Evolutionary conservation across 192 early-diverging fungal species (phyloP), one percentile per base, ranked within the genome.

Genomic region (Podila minutissima): DNA sequence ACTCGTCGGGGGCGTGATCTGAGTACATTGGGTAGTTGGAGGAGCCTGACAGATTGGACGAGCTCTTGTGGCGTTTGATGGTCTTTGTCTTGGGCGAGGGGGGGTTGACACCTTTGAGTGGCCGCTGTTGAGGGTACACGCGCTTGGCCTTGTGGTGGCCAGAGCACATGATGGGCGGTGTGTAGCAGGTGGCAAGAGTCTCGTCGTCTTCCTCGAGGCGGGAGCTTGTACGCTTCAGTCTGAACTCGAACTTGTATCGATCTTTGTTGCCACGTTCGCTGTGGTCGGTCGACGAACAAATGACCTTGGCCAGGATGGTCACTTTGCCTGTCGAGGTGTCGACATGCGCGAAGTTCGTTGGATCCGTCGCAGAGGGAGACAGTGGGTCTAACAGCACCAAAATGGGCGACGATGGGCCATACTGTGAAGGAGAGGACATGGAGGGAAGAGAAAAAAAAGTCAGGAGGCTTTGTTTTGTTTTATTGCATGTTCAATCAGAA

Each of bases 261-360:
- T 81, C 77, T 48, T 81, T 73, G 59, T 81, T 81, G 29, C 77
- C 77, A 10, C 77, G 77, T 13, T 81, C 77, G 15, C 77, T 67
- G 31, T 81, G 77, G 20, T 81, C 77, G 0, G 77, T 81, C 17
- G 77, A 81, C 1, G 77, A 81, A 46, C 77, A 81, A 15, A 81
- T 55, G 15, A 73, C 77, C 22, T 81, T 81, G 60, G 71, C 66
- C 26, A 81, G 58, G 20, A 81, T 59, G 24, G 77, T 81, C 15
- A 81, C 67, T 3, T 67, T 65, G 5, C 77, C 77, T 13, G 77
- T 61, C 17, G 71, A 64, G 19, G 70, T 69, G 37, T 81, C 71
- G 20, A 81, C 26, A 55, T 81, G 77, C 17, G 77, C 60, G 31
- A 62, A 81, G 0, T 71, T 65, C 0, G 77, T 69, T 22, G 67